Evolutionary conservation across 192 early-diverging fungal genomes (phyloP), one percentile per base, ranked within the genome.

Genomic region (Podila horticola): DNA sequence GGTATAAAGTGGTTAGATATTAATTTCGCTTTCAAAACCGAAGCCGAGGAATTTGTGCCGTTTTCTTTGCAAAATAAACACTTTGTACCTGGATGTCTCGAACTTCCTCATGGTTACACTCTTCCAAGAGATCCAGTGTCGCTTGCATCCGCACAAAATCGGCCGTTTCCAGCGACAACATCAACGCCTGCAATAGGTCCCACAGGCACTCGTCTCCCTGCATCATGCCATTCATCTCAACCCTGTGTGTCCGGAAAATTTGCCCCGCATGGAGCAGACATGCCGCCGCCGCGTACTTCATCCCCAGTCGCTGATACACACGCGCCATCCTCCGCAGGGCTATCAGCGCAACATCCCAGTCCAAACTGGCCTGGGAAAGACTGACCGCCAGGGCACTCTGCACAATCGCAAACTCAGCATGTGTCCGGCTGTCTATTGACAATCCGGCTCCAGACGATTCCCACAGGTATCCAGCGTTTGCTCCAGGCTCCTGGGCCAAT

Each of bases 101-200:
- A 31, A 33, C 67, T 19, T 12, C 29, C 20, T 8, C 24, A 2
- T 31, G 33, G 8, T 64, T 50, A 20, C 49, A 58, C 22, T 10
- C n/a, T 2, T 55, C n/a, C 62, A 81, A 41, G 15, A 72, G 33
- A 13, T 50, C 6, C 2, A 69, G 60, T 5, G 50, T 59, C 15
- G 10, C 11, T 24, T 61, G 71, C 71, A 81, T 81, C 28, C 77
- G 55, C 22, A 81, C 77, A 62, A 82, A 72, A 57, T 83, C 72
- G 0, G 60, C 82, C 3, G 67, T 64, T 12, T 83, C 82, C 36
- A 76, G 71, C 2, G 82, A 58, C 26, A 71, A 29, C 20, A 83
- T 15, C 29, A 83, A 31, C 11, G 74, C 82, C 38, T 72, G 74
- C 20, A 83, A 62, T 0, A 75, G 29, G 58, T 76, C 74, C 82